Base-by-base conservation (phyloP, 331 rosid species). In the Rhamnella rubrinervis region DNA sequence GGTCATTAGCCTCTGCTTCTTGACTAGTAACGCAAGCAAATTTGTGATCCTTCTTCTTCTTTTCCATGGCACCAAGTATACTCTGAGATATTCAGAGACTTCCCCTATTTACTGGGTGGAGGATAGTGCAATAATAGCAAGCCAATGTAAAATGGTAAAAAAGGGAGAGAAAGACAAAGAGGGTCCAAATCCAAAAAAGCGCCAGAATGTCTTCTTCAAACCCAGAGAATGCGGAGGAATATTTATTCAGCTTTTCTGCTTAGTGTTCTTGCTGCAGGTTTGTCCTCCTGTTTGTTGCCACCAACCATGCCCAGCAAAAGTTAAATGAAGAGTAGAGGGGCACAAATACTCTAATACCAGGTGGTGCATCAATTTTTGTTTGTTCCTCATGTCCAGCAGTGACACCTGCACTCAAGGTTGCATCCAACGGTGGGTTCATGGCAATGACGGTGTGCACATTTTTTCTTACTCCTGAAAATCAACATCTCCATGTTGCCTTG, bases 51-150 rank as follows among this genome's bases (percentile, higher is more conserved):
- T 66, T 67, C 76, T 66, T 84, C 69, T 59, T 65, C 72, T 71
- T 67, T 64, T 82, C 92, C 86, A 85, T 87, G 17, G 21, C 71
- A 63, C 50, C 28, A 18, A 63, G 18, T 41, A 5, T 56, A 52
- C 14, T 59, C 11, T 63, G 40, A 66, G 59, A 55, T 41, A 56
- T 68, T 68, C 10, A 66, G 56, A 72, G 61, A 21, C 40, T 44
- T 35, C 10, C 37, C 59, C 25, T 19, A 21, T 13, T 31, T 31
- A 0, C 13, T 38, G 16, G 26, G 50, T 20, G 14, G 66, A 20
- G 55, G 35, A 63, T 40, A 5, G 63, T 68, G 53, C 49, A 44
- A 44, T 44, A 44, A 12, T 0, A 39, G 41, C 6, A 6, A 23
- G 49, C 49, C 49, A 44, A 44, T 44, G 16, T 44, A 9, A 11